Conservation (phyloP, 2,329 filamentous ascomycete genomes). For the Aspergillus caelatus region DNA sequence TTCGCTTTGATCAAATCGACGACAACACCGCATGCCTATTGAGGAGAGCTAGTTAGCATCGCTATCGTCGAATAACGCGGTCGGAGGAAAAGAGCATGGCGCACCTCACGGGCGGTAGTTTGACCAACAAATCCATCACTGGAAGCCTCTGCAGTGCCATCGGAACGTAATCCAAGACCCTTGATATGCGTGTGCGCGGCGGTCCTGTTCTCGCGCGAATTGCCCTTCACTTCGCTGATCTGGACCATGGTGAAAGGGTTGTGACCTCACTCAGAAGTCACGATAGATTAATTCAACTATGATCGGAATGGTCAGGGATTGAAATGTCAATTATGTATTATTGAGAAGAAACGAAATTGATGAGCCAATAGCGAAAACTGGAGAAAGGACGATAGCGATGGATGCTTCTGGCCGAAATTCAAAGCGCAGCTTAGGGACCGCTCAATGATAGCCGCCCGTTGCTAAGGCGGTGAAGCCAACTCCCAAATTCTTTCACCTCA, state of each 20-base stretch:
- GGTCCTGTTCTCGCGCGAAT: conserved; percentile 91
- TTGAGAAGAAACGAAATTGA: conserved; percentile 14
- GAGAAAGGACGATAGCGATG: conserved; percentile 16
- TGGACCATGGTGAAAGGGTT: conserved; percentile 67
- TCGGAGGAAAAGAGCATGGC: conserved; percentile 19
- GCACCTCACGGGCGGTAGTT: conserved; percentile 80
- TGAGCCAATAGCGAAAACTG: conserved; percentile 5
- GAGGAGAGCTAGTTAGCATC: conserved; percentile 20
- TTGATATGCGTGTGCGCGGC: conserved; percentile 98
- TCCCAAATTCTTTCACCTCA: conserved; percentile 36
- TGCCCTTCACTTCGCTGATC: conserved; percentile 93
- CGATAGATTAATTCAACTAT: conserved; percentile 1
- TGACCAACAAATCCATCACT: conserved; percentile 89
- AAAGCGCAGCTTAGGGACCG: conserved; percentile 29
- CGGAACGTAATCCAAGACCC: conserved; percentile 80
- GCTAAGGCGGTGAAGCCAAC: conserved; percentile 39
- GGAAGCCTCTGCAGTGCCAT: conserved; percentile 82
- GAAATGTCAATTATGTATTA: conserved; percentile 5
- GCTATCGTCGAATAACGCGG: background rate
- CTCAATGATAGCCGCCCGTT: conserved; percentile 30
- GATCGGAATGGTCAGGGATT: background rate
- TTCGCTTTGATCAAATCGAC: conserved; percentile 94
- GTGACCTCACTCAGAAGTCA: conserved; percentile 31
- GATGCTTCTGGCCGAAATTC: conserved; percentile 39
- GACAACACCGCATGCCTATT: conserved; percentile 86